These are phyloP conservation scores for Beauveria sp. DNA, from an alignment of 2,329 filamentous ascomycete species.

Conservation along the genomic window DNA sequence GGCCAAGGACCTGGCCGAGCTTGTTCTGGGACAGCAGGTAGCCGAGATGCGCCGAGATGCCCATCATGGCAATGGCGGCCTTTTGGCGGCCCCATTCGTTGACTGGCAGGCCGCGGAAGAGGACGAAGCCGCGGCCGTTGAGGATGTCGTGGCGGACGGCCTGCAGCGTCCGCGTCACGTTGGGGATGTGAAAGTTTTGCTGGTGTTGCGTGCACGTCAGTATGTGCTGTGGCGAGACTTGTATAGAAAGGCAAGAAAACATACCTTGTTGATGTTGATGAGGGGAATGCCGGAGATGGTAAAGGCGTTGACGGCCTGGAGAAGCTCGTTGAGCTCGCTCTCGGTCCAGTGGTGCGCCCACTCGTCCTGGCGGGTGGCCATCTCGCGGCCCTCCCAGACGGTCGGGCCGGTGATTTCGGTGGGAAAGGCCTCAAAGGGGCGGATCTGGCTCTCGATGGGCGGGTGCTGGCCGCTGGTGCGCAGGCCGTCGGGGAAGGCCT, in stretches of 20 bases:
- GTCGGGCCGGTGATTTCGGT: conserved; percentile 63
- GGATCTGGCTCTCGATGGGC: conserved; percentile 58
- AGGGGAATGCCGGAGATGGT: conserved; percentile 56
- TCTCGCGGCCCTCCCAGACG: conserved; percentile 63
- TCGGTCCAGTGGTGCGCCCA: conserved; percentile 67
- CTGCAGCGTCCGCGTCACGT: conserved; percentile 23
- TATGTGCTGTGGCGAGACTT: neutral
- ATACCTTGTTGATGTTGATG: conserved; percentile 50
- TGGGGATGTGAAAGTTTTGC: conserved; percentile 31
- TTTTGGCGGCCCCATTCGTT: conserved; percentile 68
- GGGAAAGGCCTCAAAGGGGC: conserved; percentile 63
- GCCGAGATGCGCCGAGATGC: conserved; percentile 71
- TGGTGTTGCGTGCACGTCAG: conserved; percentile 12
- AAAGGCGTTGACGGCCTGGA: conserved; percentile 60
- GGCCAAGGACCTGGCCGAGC: conserved; percentile 73
- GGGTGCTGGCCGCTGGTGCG: conserved; percentile 61
- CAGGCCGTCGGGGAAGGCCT: conserved; percentile 39
- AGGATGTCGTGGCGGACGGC: conserved; percentile 37
- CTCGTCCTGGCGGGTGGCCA: conserved; percentile 51
- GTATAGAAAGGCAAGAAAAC: neutral
- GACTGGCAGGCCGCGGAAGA: conserved; percentile 82
- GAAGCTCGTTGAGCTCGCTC: conserved; percentile 60
- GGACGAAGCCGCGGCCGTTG: conserved; percentile 78
- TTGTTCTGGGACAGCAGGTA: conserved; percentile 83
- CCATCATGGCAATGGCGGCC: conserved; percentile 78